Percentiles rank a stretch among this genome's conserved stretches.
These are phyloP conservation scores for Physocladia obscura DNA, from an alignment of 192 early-diverging fungal genomes.

Conservation along the genomic window DNA sequence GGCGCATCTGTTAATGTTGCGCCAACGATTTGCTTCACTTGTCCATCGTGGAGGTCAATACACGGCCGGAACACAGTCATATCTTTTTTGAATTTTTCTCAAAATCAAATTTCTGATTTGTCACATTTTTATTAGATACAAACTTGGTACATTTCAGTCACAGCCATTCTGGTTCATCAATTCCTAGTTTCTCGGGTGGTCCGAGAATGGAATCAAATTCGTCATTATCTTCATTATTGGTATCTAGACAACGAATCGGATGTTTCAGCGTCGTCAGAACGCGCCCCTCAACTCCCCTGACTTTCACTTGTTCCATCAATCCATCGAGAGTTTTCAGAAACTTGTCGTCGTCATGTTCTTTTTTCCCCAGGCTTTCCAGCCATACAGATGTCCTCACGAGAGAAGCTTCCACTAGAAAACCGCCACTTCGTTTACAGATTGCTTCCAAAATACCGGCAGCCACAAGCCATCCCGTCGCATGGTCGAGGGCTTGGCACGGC, in stretches of 20 bases:
- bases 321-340: no score
- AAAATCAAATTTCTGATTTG: no score
- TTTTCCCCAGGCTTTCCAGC: constrained; percentile 27
- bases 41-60: constrained; percentile 95
- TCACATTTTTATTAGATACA: no score
- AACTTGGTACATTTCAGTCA: no score
- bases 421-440: constrained; percentile 8
- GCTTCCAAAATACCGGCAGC: constrained; percentile 25
- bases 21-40: constrained; percentile 99
- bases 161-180: no score
- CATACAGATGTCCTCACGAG: constrained; percentile 27
- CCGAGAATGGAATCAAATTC: no score
- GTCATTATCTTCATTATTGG: no score
- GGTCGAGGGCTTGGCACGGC: constrained; percentile 36
- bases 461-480: constrained; percentile 34
- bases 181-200: no score
- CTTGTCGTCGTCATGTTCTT: constrained; percentile 9
- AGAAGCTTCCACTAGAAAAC: constrained; percentile 23
- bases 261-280: no score
- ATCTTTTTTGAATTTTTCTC: constrained; percentile 8
- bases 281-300: no score
- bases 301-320: no score
- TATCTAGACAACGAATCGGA: no score
- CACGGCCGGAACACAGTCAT: constrained; percentile 88
- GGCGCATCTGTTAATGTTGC: constrained; percentile 70